Evolutionary conservation across 2,329 filamentous ascomycete genomes (phyloP).

Genomic region (Penicillium corylophilum): DNA sequence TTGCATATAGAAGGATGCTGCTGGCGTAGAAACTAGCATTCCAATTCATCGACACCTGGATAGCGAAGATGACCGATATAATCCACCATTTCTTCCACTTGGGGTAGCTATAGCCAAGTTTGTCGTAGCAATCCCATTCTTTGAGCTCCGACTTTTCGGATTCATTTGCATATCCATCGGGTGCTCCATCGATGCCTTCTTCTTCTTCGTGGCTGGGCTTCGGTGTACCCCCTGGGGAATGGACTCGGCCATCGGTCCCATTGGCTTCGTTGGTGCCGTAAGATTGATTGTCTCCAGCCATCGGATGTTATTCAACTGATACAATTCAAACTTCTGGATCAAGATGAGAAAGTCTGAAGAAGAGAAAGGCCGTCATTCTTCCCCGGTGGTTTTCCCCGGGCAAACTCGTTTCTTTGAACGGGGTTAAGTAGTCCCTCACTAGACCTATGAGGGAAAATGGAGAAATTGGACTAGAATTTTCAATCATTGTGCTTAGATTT

Average conservation of each 20-base stretch:
- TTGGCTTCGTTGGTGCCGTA: slow-evolving; percentile 2
- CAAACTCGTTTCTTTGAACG: neutral
- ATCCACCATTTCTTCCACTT: slow-evolving; percentile 69
- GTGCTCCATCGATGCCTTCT: slow-evolving; percentile 6
- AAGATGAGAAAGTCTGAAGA: neutral
- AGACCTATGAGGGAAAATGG: neutral
- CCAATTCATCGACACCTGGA: slow-evolving; percentile 75
- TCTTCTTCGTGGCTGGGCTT: slow-evolving; percentile 9
- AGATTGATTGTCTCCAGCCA: slow-evolving; percentile 9
- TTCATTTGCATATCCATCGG: slow-evolving; percentile 6
- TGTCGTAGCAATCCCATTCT: slow-evolving; percentile 61
- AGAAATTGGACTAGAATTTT: neutral
- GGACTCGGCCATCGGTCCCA: slow-evolving; percentile 5
- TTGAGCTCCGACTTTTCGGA: slow-evolving; percentile 41
- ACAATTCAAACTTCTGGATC: neutral
- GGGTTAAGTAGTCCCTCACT: neutral
- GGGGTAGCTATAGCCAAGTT: slow-evolving; percentile 63
- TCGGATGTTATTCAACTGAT: neutral
- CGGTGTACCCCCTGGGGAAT: slow-evolving; percentile 13
- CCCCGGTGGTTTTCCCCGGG: neutral
- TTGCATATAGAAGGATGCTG: slow-evolving; percentile 60
- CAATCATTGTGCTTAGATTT: neutral
- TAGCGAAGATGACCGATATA: slow-evolving; percentile 65
- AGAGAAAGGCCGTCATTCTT: neutral
- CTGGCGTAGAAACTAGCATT: slow-evolving; percentile 73